Percentiles rank a stretch among this genome's conserved stretches.
These are phyloP conservation scores for Talaromyces rugulosus DNA, from an alignment of 2,329 filamentous ascomycete species.

Conservation along the genomic window DNA sequence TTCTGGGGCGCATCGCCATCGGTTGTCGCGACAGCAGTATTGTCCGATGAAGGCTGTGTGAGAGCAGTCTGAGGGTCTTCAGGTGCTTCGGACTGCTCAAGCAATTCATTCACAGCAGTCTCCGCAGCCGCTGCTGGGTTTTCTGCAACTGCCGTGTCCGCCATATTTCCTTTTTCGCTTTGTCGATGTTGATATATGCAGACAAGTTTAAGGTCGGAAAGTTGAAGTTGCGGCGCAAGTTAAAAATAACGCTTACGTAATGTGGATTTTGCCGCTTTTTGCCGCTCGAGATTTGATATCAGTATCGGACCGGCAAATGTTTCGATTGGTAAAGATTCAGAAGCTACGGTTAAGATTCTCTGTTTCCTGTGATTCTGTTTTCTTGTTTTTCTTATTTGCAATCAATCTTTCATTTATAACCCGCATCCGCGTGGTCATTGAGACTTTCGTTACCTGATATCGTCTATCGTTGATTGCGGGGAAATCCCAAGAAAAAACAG, in stretches of 20 bases:
- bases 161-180: constrained; percentile 19
- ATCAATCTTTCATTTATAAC: neutral
- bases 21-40: constrained; percentile 25
- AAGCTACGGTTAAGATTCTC: neutral
- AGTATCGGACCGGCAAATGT: neutral
- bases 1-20: constrained; percentile 34
- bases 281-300: constrained; percentile 12
- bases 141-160: constrained; percentile 22
- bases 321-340: neutral
- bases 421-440: neutral
- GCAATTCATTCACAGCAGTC: constrained; percentile 44
- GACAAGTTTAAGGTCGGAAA: constrained; percentile 2
- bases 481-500: constrained; percentile 21
- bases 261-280: neutral
- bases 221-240: constrained; percentile 6
- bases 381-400: neutral
- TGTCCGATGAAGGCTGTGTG: constrained; percentile 9
- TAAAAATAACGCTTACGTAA: constrained; percentile 13
- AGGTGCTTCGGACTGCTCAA: constrained; percentile 1
- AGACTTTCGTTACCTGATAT: neutral
- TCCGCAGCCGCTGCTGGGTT: constrained; percentile 44
- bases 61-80: constrained; percentile 12
- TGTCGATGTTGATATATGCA: neutral
- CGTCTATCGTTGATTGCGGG: constrained; percentile 14
- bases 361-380: neutral